Base-by-base conservation (phyloP, 768 basidiomycete species). In the Termitomyces sp. region DNA sequence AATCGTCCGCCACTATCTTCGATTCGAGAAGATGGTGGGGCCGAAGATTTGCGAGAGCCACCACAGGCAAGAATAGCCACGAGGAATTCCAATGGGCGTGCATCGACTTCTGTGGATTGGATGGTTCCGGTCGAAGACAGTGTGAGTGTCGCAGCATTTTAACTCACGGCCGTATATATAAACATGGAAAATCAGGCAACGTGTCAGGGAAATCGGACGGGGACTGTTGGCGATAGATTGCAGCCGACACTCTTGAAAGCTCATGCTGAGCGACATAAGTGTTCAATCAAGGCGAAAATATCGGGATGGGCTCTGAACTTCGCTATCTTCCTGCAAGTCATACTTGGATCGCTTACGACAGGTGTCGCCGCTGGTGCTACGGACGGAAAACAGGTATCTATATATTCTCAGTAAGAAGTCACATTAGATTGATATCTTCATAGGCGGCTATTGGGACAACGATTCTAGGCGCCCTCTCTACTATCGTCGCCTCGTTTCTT, bases 401-500 rank as follows among this genome's bases (percentile, higher is more conserved):
- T 25, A 54, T 46, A 46, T 59, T 44, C 54, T 47, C 27, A 27
- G 56, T 27, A 44, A 21, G 31, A 19, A 27, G 25, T 51, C 17
- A 38, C 23, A 6, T 23, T 2, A 53, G 23, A 8, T 9, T n/a
- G 14, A 21, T 32, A 21, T 32, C 8, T 32, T 31, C 31, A 17
- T 48, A 78, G 74, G 71, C 75, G 1, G 72, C 74, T 11, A 56
- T 76, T 5, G 64, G 65, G 53, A 76, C 75, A 3, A 69, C 75
- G 4, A 58, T 78, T 37, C 68, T 77, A 6, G 77, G 76, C 75
- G 88, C 82, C 9, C 56, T 86, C 6, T 70, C 87, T 4, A 92
- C 89, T 0, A 23, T 90, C 19, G 79, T 85, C 10, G 88, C 89
- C 17, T 84, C 87, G 2, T 90, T 86, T 67, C 76, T 92, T 23